Evolutionary conservation across 2,329 filamentous ascomycete species (phyloP), one percentile per base, ranked within the genome.

Genomic region (Aspergillus pseudonomiae): DNA sequence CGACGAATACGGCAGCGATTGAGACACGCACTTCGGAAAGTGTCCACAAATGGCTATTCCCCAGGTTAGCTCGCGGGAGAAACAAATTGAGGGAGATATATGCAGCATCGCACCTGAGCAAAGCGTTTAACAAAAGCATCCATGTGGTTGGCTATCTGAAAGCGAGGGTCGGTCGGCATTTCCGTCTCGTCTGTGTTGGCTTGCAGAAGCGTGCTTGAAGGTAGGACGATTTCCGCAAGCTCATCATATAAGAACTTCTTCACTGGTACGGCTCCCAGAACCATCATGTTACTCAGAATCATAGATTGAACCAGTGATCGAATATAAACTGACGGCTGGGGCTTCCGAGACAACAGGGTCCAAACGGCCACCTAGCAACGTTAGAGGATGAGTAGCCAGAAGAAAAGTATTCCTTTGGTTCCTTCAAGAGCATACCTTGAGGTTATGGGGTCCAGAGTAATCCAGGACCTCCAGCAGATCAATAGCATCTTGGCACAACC

Each of bases 1-100:
- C 95, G 88, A n/a, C 95, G 88, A 48, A 96, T 88, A 2, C 95
- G 90, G 74, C 93, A 96, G 59, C 93, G 85, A 73, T 98, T 99
- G 74, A 98, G 92, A 71, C 93, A 96, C 21, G 95, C 84, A 9
- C 91, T 90, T 55, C 93, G 88, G 71, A 95, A 89, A 19, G 96
- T 85, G 68, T 97, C 94, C 21, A 97, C 81, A 72, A 93, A 97
- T 0, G 90, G 88, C 76, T 92, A 82, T 6, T 84, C 19, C 28
- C 39, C 50, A 9, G 71, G 63, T n/a, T 59, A 57, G 43, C 59
- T 11, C 10, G 12, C 14, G 41, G n/a, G 21, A 34, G 43, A 7
- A 36, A n/a, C 5, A 7, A 53, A 41, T 4, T 57, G n/a, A 26
- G 26, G 24, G 16, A 28, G 16, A 11, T 14, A 16, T n/a, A 30